Base-by-base conservation (phyloP, 148 eudicot genomes). In the Rhododendron henanense region DNA sequence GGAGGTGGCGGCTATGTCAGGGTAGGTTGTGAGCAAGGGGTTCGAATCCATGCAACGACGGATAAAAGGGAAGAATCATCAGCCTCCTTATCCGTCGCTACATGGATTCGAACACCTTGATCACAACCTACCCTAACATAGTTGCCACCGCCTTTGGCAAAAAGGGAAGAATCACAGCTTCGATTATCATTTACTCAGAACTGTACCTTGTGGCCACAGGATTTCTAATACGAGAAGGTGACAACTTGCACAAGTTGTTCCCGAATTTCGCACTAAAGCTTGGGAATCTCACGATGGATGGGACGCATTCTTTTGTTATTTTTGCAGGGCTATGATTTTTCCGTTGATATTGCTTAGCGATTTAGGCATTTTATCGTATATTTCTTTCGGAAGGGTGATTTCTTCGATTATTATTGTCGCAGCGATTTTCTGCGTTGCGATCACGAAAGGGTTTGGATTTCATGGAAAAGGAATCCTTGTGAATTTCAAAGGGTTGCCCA, bases 161-260 rank as follows among this genome's bases (percentile, higher is more conserved):
- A 76, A 77, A 85, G 7, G 94, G 92, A 84, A 89, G 87, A 79
- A 87, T 85, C 28, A 50, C 86, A 1, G 90, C 91, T 33, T 85
- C 92, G 5, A 84, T 88, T 8, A 53, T 91, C 28, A 47, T 85
- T 5, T 88, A 67, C 69, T 82, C 87, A 7, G 92, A 93, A 51
- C 89, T 93, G 1, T 93, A 91, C 85, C 80, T 91, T 35, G 91
- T 88, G 19, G 88, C 90, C 87, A 88, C 87, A 14, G 93, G 91
- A 13, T 86, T 89, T 71, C 86, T 91, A 18, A 90, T 91, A 10
- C 86, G 91, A 6, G 93, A 91, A 91, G 93, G 94, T 10, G 93
- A 93, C 79, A 90, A 91, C 9, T 71, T 93, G 9, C 88, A 86
- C 73, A 89, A 88, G 31, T 87, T 92, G 13, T 85, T 85, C 47